Evolutionary conservation across 1,139 yeast genomes (phyloP), one percentile per base, ranked within the genome.

Genomic region (Lodderomyces orthopsilosis): DNA sequence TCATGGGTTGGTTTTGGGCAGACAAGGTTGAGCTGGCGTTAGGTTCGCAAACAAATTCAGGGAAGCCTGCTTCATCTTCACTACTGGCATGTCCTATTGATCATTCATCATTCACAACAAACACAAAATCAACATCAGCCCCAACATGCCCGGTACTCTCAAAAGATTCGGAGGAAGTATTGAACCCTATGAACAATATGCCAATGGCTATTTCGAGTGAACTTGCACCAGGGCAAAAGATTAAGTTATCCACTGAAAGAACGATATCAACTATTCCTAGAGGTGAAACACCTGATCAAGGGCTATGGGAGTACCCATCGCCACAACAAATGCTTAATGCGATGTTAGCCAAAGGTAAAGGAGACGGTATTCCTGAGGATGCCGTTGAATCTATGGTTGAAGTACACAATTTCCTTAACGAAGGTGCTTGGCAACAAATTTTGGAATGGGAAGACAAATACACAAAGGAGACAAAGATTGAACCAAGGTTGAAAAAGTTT

Each of bases 291-390:
- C 71, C 68, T 3, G 75, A 69, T 21, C 79, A 78, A 48, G 91
- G 95, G 0, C 80, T 83, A 38, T 93, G 99, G 99, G 98, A 93
- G 63, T 93, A 94, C 61, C 99, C 99, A 2, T 89, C 96, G 2
- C 98, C 99, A 1, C 98, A 93, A 63, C 98, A 93, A 62, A 94
- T 93, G 98, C 81, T 90, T 51, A 91, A 91, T 59, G 99, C 99
- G 21, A 93, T 93, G 98, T 69, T 90, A 37, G 79, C 93, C 51
- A 93, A 93, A 66, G 96, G 97, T 12, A 90, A 90, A 57, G 88
- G 83, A 24, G 85, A 85, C 38, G 88, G 81, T 21, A 78, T 93
- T 34, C 94, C 94, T 2, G 98, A 90, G 61, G 96, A 89, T 50
- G 97, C 97, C 0, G 97, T 93, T 6, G 97, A 88, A 54, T 79